Percentiles rank a stretch among this genome's conserved stretches.
phyloP scores from a whole-genome alignment of 805 yeast genomes.

The Monosporozyma aquatica region DNA sequence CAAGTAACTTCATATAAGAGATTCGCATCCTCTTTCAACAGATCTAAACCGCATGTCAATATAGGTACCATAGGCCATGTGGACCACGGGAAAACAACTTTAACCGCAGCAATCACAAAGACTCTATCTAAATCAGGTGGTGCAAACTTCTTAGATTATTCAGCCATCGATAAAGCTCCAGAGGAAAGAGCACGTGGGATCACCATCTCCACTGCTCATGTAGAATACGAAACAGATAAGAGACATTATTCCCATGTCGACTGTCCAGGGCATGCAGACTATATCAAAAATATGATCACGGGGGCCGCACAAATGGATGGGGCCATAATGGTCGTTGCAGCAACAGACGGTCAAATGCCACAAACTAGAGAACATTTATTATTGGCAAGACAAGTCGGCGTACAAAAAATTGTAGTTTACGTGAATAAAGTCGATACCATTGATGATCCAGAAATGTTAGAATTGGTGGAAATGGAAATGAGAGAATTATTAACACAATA shows the following conservation, averaged over 20 bases:
- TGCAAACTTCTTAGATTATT: constrained; percentile 87
- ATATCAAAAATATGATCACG: constrained; percentile 97
- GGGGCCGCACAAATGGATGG: constrained; percentile 99
- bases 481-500: constrained; percentile 84
- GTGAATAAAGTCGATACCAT: constrained; percentile 97
- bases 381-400: constrained; percentile 99
- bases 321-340: constrained; percentile 98
- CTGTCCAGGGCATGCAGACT: constrained; percentile 98
- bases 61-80: constrained; percentile 98
- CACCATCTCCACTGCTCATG: constrained; percentile 96
- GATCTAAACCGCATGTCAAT: constrained; percentile 94
- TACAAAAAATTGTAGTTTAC: constrained; percentile 91
- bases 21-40: constrained; percentile 50
- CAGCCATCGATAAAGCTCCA: constrained; percentile 93
- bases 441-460: constrained; percentile 98
- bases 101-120: constrained; percentile 98
- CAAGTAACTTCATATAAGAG: background rate
- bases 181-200: constrained; percentile 99
- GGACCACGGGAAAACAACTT: constrained; percentile 97
- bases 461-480: constrained; percentile 99
- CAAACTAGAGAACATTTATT: constrained; percentile 98
- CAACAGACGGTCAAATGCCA: constrained; percentile 99
- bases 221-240: constrained; percentile 88
- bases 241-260: constrained; percentile 97
- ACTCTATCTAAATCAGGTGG: constrained; percentile 80